phyloP scores from a whole-genome alignment of 1,284 basidiomycete genomes.

The Neonothopanus nambi region DNA sequence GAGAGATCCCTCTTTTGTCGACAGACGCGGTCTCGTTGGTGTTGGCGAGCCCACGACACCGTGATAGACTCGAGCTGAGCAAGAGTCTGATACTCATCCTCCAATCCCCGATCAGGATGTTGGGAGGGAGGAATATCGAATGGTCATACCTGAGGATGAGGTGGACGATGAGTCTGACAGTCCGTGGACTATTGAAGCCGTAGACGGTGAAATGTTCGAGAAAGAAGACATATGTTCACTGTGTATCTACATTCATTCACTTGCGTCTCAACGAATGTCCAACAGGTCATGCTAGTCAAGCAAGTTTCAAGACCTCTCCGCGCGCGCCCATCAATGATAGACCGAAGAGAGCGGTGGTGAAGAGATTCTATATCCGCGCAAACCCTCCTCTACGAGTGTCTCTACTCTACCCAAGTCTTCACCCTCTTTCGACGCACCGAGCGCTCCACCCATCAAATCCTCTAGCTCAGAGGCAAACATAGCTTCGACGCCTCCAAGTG shows the following conservation, averaged over 20 bases:
- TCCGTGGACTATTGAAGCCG: conserved; percentile 84
- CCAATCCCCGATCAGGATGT: conserved; percentile 22
- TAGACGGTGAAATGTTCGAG: conserved; percentile 75
- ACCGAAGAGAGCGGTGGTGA: conserved; percentile 81
- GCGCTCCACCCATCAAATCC: conserved; percentile 11
- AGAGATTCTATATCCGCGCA: conserved; percentile 80
- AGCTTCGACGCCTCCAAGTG: conserved; percentile 55
- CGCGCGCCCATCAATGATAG: conserved; percentile 57
- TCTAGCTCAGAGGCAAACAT: conserved; percentile 18
- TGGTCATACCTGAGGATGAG: conserved; percentile 35
- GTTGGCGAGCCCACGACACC: conserved; percentile 98
- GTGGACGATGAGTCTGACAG: conserved; percentile 57
- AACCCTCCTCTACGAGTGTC: conserved; percentile 37
- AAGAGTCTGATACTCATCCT: conserved; percentile 35
- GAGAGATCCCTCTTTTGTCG: conserved; percentile 79
- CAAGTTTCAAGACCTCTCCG: conserved; percentile 51
- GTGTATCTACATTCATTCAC: conserved; percentile 20
- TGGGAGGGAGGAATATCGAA: conserved; percentile 35
- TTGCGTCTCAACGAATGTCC: conserved; percentile 26
- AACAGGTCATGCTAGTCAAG: conserved; percentile 33
- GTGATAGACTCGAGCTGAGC: conserved; percentile 68
- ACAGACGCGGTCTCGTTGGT: conserved; percentile 87
- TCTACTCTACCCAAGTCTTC: conserved; percentile 34
- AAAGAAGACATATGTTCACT: conserved; percentile 55
- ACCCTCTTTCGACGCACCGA: conserved; percentile 14